A percentile compares a stretch with the other conserved stretches of the same genome.
These are phyloP conservation scores for bread wheat (Triticum aestivum) DNA, from an alignment of 176 grass and related monocot species.

Conservation along the genomic window DNA sequence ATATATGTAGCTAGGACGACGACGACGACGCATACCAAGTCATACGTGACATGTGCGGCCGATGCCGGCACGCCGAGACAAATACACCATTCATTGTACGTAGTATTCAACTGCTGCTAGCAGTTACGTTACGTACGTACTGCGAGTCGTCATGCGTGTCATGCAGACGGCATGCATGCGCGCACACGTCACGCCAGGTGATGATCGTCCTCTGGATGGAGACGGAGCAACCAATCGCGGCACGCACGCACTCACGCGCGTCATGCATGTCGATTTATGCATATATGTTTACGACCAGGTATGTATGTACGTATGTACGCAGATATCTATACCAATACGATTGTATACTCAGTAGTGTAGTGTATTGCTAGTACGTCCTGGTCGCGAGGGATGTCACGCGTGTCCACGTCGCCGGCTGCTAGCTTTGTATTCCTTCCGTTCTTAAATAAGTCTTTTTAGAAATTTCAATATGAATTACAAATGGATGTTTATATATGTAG, in stretches of 20 bases:
- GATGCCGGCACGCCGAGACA: not conserved
- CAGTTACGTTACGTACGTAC: not conserved
- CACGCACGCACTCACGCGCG: not conserved
- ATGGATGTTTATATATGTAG: no score
- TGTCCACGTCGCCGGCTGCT: no score
- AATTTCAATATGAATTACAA: no score
- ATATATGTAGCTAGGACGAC: not conserved
- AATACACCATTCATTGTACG: no score
- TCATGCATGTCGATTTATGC: not conserved
- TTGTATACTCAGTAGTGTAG: no score
- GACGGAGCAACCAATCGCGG: not conserved
- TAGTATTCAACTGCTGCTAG: no score
- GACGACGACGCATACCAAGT: not conserved
- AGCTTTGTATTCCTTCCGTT: no score
- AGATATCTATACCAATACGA: no score
- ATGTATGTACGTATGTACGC: not conserved
- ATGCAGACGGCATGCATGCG: not conserved
- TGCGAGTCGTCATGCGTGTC: not conserved
- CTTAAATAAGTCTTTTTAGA: no score
- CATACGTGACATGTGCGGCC: not conserved
- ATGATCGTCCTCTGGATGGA: not conserved
- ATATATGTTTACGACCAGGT: not conserved
- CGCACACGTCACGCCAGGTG: not conserved
- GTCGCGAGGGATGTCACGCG: no score
- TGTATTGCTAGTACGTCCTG: no score